Evolutionary conservation across 345 rosid species (phyloP), one percentile per base, ranked within the genome.

Genomic region (Crucihimalaya himalaica): DNA sequence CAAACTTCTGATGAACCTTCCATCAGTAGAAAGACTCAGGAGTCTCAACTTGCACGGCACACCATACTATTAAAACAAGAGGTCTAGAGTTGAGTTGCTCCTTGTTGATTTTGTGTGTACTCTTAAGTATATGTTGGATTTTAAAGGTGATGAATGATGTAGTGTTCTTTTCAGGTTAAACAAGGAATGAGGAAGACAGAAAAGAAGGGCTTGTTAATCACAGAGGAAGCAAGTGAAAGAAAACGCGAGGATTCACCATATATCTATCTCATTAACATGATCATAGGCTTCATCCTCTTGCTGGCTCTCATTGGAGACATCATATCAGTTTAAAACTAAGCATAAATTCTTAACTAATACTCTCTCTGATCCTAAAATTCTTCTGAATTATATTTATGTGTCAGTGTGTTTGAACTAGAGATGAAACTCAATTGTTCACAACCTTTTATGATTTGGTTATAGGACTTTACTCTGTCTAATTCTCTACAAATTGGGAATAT

Each of bases 241-340:
- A 74, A 31, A 6, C 5, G 0, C 65, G 34, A 59, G 54, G 39
- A 29, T 50, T 47, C 79, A 12, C 53, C 0, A 1, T 48, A 11
- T 40, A 21, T 48, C 7, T 58, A 66, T 59, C 62, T 74, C 1
- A 28, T 48, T 39, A 75, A 75, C 63, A 42, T 31, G 5, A 21
- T 52, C 50, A 32, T 61, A 31, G 50, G 63, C n/a, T 32, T 75
- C 46, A 58, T 50, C 27, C 62, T 74, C 35, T 31, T 73, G 20
- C 14, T 73, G 27, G 27, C 25, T 51, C 57, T 64, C 71, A 39
- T 73, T 64, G 19, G 31, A 13, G 10, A 59, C 56, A 21, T 52
- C 42, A 21, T 29, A 42, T 43, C 67, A 23, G 61, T 57, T 73
- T 45, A 53, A 21, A 32, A 53, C 35, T 12, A 65, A 55, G 19